These are phyloP conservation scores for Rhynchosporium agropyri DNA, from an alignment of 2,329 filamentous ascomycete species.

Conservation along the genomic window DNA sequence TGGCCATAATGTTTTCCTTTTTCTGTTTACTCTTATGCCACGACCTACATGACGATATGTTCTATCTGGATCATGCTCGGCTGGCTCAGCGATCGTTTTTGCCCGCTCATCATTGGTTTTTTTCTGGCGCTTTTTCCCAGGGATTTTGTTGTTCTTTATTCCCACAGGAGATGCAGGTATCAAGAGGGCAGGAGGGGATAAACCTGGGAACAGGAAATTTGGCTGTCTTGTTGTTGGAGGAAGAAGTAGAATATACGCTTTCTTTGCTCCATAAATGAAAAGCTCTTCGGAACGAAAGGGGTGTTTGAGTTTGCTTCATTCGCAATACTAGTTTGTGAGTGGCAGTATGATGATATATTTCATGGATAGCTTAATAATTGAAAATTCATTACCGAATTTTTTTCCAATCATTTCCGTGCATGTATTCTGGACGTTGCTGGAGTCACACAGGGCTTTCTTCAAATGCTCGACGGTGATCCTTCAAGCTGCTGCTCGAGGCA, in stretches of 20 bases:
- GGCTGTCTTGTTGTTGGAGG: slow-evolving; percentile 6
- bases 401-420: too few relatives aligned
- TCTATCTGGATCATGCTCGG: slow-evolving; percentile 57
- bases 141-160: slow-evolving; percentile 32
- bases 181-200: slow-evolving; percentile 27
- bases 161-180: slow-evolving; percentile 32
- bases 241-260: slow-evolving; percentile 19
- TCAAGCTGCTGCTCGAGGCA: too few relatives aligned
- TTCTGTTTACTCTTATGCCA: slow-evolving; percentile 41
- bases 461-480: background rate
- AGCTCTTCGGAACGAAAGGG: background rate
- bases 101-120: slow-evolving; percentile 30
- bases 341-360: slow-evolving; percentile 31
- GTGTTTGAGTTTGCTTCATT: slow-evolving; percentile 27
- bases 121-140: slow-evolving; percentile 32
- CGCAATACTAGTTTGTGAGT: slow-evolving; percentile 32
- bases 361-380: slow-evolving; percentile 40
- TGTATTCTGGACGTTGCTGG: too few relatives aligned
- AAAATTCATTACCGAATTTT: slow-evolving; percentile 35
- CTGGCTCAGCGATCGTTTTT: slow-evolving; percentile 59
- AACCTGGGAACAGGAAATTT: slow-evolving; percentile 18
- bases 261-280: slow-evolving; percentile 19
- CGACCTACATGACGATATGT: slow-evolving; percentile 59
- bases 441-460: background rate
- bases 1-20: slow-evolving; percentile 39